Evolutionary conservation across 306 rosid genomes (phyloP), one percentile per base, ranked within the genome.

Genomic region (Cicer pinnatifidum): DNA sequence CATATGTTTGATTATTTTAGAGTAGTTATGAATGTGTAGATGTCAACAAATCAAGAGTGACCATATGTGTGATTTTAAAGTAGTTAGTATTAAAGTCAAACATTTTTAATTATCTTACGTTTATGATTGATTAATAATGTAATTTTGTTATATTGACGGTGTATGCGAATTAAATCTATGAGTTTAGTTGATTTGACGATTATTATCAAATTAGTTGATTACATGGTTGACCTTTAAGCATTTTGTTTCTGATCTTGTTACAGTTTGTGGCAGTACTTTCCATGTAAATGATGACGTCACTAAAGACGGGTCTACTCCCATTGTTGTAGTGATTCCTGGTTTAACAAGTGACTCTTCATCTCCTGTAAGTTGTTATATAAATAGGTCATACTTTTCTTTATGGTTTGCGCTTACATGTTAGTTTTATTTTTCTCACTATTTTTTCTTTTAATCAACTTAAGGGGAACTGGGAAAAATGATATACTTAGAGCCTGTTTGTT

Each of bases 311-410:
- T 77, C 82, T 9, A 87, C 85, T 54, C 98, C 96, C 47, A 80
- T 90, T 69, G 80, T 92, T 79, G 15, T 90, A 56, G 86, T 89
- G 20, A 84, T 92, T 80, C 98, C 98, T 76, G 98, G 98, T 74
- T 83, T 92, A 68, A 90, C 98, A 16, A 92, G 96, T 67, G 98
- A 92, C 71, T 92, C 98, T 53, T 54, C 84, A 17, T 87, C 98
- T 58, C 61, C 94, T 73, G 96, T 92, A 87, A 88, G 97, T 44
- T 40, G 40, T 33, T 11, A 17, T 28, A 28, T 40, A 62, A 16
- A 16, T 64, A 44, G 19, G 5, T 67, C 75, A 8, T 66, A 37
- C 33, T 35, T 65, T 69, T 44, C 16, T 67, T 65, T 28, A 4
- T 71, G 33, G 33, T 28, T 12, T 73, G 15, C 52, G 47, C 74